Conservation (phyloP, 192 early-diverging fungal genomes). For the Rhizophagus sp. region DNA sequence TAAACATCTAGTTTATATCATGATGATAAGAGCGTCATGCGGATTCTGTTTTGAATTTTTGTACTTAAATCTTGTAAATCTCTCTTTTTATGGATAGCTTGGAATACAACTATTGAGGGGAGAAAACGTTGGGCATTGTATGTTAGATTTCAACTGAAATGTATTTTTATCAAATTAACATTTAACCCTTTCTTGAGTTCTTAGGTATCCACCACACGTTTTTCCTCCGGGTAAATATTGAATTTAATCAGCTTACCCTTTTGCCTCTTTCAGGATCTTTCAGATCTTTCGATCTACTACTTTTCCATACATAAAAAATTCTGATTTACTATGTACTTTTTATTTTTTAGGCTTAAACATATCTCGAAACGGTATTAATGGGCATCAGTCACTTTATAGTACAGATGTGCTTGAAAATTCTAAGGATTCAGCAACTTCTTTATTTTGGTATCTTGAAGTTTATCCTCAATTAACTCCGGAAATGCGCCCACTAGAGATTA, state of each 20-base stretch:
- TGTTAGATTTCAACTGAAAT: background rate
- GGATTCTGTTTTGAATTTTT: background rate
- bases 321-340: background rate
- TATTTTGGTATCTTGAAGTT: constrained; percentile 51
- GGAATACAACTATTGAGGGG: constrained; percentile 48
- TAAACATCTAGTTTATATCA: background rate
- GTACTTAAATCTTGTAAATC: background rate
- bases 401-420: background rate
- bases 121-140: constrained; percentile 57
- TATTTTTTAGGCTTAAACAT: background rate
- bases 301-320: background rate
- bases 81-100: constrained; percentile 28
- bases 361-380: background rate
- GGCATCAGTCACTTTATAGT: background rate
- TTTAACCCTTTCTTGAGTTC: background rate
- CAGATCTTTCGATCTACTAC: background rate
- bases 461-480: constrained; percentile 43
- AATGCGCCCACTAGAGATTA: constrained; percentile 40
- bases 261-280: no score
- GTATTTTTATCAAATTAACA: no score
- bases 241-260: background rate
- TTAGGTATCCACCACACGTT: constrained; percentile 42
- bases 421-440: constrained; percentile 32
- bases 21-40: no score
- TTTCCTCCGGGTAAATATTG: constrained; percentile 35